A percentile compares a stretch with the other conserved stretches of the same genome.
These are phyloP conservation scores for Grosmannia serpens DNA, from an alignment of 2,329 filamentous ascomycete species.

Conservation along the genomic window DNA sequence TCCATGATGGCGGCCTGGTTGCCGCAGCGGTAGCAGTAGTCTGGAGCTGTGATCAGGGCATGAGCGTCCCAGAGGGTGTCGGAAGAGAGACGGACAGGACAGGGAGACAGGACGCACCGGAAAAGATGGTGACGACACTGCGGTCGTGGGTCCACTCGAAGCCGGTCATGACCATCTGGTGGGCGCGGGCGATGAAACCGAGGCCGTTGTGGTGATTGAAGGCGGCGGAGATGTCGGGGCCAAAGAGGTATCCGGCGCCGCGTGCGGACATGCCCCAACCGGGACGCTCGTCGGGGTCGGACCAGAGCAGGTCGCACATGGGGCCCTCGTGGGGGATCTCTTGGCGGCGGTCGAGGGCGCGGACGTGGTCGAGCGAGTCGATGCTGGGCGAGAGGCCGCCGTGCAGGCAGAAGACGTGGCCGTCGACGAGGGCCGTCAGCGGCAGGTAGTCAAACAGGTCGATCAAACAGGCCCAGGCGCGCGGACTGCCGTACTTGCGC, in stretches of 20 bases:
- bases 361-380: background rate
- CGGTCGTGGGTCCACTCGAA: background rate
- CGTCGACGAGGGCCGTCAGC: background rate
- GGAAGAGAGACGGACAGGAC: background rate
- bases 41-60: background rate
- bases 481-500: constrained; percentile 37
- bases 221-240: background rate
- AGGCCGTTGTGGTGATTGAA: background rate
- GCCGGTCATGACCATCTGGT: constrained; percentile 1
- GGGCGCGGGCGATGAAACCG: background rate
- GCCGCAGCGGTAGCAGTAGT: constrained; percentile 1
- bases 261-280: background rate
- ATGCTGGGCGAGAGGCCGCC: constrained; percentile 1
- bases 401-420: background rate
- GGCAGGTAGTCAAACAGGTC: constrained; percentile 1
- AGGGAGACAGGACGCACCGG: background rate
- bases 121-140: background rate
- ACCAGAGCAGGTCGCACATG: constrained; percentile 1
- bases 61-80: background rate
- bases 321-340: constrained; percentile 1
- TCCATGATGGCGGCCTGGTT: constrained; percentile 1
- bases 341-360: background rate
- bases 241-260: background rate
- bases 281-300: background rate
- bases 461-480: background rate